These are phyloP conservation scores for Erucastrum elatum DNA, from an alignment of 345 rosid species.

Conservation along the genomic window DNA sequence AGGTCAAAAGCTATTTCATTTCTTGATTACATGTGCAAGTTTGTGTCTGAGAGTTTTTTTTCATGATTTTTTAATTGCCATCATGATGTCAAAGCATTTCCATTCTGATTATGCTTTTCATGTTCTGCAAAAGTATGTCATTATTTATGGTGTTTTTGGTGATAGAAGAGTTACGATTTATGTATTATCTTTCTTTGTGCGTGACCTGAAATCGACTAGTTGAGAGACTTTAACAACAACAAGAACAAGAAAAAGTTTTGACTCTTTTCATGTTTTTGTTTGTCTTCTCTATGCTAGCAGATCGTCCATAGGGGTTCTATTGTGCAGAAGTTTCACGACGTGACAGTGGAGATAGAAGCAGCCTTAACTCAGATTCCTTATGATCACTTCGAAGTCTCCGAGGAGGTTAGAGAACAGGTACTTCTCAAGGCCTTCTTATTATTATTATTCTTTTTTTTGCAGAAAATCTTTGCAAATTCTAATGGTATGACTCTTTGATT, in stretches of 20 bases:
- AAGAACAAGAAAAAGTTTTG: background rate
- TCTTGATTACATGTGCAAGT: background rate
- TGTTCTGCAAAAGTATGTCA: background rate
- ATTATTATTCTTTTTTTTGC: background rate
- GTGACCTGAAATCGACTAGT: background rate
- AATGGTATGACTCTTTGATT: constrained; percentile 10
- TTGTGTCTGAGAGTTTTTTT: background rate
- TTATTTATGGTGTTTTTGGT: background rate
- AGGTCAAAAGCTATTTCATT: background rate
- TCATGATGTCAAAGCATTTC: background rate
- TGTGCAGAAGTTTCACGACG: constrained; percentile 49
- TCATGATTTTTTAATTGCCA: background rate
- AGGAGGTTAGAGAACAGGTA: constrained; percentile 95
- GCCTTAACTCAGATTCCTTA: constrained; percentile 70
- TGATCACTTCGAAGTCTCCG: constrained; percentile 58
- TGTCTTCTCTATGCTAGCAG: constrained; percentile 40
- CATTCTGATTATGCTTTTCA: background rate
- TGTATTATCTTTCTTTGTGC: background rate
- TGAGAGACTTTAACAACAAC: background rate
- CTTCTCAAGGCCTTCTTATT: background rate
- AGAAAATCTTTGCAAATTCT: constrained; percentile 4
- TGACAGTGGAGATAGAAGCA: constrained; percentile 67
- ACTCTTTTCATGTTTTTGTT: background rate
- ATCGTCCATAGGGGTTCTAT: constrained; percentile 53
- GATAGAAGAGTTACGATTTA: background rate